Evolutionary conservation across 1,139 yeast species (phyloP).

Genomic region (Debaryomycetaceae sp.): DNA sequence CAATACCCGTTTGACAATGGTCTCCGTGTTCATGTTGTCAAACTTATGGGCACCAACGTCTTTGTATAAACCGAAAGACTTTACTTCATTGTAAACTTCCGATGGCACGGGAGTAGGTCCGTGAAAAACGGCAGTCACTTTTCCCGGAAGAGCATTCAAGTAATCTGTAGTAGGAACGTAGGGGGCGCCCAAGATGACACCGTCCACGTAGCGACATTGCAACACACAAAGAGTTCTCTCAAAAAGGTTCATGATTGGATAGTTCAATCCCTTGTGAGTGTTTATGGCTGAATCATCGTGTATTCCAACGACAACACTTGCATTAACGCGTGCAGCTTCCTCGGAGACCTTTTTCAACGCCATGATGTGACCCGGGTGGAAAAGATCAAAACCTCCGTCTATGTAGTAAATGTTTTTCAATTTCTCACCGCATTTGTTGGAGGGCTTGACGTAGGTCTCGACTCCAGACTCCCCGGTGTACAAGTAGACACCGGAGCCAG

Average conservation of each 20-base stretch:
- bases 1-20: constrained; percentile 67
- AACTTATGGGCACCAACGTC: constrained; percentile 54
- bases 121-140: constrained; percentile 50
- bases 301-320: constrained; percentile 64
- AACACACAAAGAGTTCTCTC: constrained; percentile 86
- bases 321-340: constrained; percentile 33
- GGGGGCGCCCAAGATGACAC: constrained; percentile 69
- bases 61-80: constrained; percentile 34
- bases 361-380: constrained; percentile 90
- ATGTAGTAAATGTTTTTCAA: constrained; percentile 48
- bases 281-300: constrained; percentile 62
- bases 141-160: constrained; percentile 34
- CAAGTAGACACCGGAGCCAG: constrained; percentile 62
- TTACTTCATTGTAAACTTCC: constrained; percentile 43
- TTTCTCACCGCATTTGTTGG: constrained; percentile 14
- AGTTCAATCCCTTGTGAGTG: constrained; percentile 58
- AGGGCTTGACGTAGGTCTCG: constrained; percentile 36
- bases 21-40: constrained; percentile 57
- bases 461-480: constrained; percentile 19
- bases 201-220: constrained; percentile 84
- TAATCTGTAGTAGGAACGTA: constrained; percentile 43
- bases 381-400: constrained; percentile 88
- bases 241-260: constrained; percentile 82
- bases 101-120: constrained; percentile 53
- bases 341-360: constrained; percentile 48